These are phyloP conservation scores for Sclerotiophoma versabilis DNA, from an alignment of 2,329 filamentous ascomycete genomes.

Conservation along the genomic window DNA sequence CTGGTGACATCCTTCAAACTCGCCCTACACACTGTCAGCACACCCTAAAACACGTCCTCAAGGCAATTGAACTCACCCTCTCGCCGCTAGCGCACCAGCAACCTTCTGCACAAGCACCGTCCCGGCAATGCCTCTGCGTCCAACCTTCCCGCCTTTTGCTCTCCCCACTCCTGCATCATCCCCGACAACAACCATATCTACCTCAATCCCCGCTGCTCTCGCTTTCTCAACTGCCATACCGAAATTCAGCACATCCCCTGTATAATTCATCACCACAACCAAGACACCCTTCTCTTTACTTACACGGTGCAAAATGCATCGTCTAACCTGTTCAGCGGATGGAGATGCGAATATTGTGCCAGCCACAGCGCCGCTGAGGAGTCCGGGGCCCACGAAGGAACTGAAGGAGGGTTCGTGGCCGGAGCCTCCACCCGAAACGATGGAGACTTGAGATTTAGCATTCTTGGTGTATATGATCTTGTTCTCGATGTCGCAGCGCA, in stretches of 20 bases:
- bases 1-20: constrained; percentile 73
- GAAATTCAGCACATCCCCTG: constrained; percentile 79
- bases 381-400: constrained; percentile 81
- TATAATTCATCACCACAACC: constrained; percentile 96
- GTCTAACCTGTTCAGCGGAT: constrained; percentile 80
- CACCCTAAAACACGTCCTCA: background rate
- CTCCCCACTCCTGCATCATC: constrained; percentile 92
- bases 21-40: constrained; percentile 42
- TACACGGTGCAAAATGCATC: constrained; percentile 76
- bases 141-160: constrained; percentile 85
- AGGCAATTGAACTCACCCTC: constrained; percentile 58
- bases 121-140: constrained; percentile 86
- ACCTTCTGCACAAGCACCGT: constrained; percentile 94
- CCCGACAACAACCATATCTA: constrained; percentile 89
- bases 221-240: constrained; percentile 94
- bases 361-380: constrained; percentile 82
- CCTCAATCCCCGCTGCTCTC: constrained; percentile 75
- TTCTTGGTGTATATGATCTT: constrained; percentile 66
- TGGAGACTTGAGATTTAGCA: constrained; percentile 67
- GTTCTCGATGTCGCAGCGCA: constrained; percentile 78
- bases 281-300: constrained; percentile 76
- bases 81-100: constrained; percentile 79
- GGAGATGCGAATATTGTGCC: constrained; percentile 88
- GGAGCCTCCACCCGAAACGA: constrained; percentile 87
- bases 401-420: constrained; percentile 91